Percentiles rank a stretch among this genome's conserved stretches.
phyloP scores from a whole-genome alignment of 306 rosid species.

The Aeschynomene evenia region DNA sequence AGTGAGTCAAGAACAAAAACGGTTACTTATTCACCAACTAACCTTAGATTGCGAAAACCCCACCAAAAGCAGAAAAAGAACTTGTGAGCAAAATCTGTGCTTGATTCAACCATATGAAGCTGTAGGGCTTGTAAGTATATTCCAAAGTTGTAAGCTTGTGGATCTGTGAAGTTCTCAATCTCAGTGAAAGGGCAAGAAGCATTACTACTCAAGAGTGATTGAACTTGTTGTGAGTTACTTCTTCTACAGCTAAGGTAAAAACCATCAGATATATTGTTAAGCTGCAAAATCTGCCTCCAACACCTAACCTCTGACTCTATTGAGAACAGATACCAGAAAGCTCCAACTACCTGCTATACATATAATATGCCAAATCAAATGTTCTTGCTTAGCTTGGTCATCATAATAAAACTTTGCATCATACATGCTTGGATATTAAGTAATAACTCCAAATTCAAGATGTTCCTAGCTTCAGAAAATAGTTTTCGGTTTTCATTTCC shows the following conservation, averaged over 20 bases:
- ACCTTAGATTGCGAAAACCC: constrained; percentile 89
- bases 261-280: neutral
- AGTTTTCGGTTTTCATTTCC: no score
- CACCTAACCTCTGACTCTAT: constrained; percentile 61
- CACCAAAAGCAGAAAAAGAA: constrained; percentile 90
- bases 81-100: constrained; percentile 42
- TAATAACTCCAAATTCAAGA: no score
- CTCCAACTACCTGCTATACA: constrained; percentile 66
- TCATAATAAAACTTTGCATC: constrained; percentile 24
- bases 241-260: constrained; percentile 35
- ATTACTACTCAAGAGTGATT: neutral
- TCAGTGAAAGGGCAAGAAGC: constrained; percentile 41
- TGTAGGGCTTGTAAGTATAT: constrained; percentile 60
- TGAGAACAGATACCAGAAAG: constrained; percentile 82
- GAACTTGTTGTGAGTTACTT: fast-evolving
- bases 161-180: constrained; percentile 28
- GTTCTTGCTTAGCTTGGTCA: no score
- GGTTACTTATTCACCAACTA: constrained; percentile 22
- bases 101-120: constrained; percentile 40
- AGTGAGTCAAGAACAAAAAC: neutral
- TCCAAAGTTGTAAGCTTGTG: constrained; percentile 54
- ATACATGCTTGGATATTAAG: no score
- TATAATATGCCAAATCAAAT: no score
- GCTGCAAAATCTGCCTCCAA: constrained; percentile 41
- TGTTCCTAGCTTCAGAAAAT: no score